Evolutionary conservation across 768 basidiomycete species (phyloP).

Genomic region (Suillus cothurnatus): DNA sequence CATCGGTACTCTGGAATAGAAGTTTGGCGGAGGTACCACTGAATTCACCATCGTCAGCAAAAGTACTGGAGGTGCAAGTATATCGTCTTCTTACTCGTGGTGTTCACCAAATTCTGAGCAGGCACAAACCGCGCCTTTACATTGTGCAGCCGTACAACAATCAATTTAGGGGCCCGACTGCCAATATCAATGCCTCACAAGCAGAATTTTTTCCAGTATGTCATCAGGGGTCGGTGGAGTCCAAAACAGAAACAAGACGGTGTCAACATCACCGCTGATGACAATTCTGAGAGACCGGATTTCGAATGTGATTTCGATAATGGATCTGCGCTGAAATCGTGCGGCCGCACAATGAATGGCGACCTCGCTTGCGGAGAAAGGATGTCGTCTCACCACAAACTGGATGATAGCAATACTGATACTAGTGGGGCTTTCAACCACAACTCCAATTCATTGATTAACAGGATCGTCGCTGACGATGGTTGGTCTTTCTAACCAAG

Average conservation of each 20-base stretch:
- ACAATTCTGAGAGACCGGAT: background rate
- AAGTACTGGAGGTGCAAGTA: slow-evolving; percentile 46
- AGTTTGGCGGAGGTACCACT: slow-evolving; percentile 38
- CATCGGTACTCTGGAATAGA: background rate
- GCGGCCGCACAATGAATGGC: background rate
- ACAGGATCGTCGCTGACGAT: background rate
- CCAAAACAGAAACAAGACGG: background rate
- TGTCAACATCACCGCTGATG: background rate
- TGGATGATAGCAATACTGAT: background rate
- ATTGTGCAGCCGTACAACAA: slow-evolving; percentile 43
- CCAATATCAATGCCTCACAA: slow-evolving; percentile 15
- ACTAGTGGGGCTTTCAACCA: background rate
- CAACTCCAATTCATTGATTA: background rate
- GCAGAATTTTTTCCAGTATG: slow-evolving; percentile 35
- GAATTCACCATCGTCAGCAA: slow-evolving; percentile 42
- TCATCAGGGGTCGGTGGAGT: background rate
- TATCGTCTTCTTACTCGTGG: slow-evolving; percentile 47
- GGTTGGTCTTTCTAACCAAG: background rate
- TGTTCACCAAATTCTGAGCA: slow-evolving; percentile 32
- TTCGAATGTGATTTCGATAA: background rate
- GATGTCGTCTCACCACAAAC: background rate
- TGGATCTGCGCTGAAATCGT: background rate
- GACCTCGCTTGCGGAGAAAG: background rate
- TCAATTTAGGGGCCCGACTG: slow-evolving; percentile 42
- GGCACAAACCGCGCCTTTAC: slow-evolving; percentile 40